Base-by-base conservation (phyloP, 352 stramenopile species). In the Phytophthora pinifolia region DNA sequence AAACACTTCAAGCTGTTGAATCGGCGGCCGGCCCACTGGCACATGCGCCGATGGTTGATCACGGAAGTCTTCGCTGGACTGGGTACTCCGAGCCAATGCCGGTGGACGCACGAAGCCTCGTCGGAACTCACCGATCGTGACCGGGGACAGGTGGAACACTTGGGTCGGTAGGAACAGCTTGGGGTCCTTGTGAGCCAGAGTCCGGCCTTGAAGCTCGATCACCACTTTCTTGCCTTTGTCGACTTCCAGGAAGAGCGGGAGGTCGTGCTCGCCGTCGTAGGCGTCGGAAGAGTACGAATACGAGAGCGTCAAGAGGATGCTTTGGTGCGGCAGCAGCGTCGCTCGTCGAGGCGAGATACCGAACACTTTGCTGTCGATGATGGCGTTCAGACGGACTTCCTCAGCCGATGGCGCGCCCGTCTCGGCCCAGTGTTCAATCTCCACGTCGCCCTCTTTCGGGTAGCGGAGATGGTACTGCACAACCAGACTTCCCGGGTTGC, bases 351-450 rank as follows among this genome's bases (percentile, higher is more conserved):
- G 76, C 4, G 67, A 62, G 30, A 94, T 79, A 7, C 36, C 50
- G 32, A 91, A 93, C 4, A 92, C 62, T 45, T 88, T 79, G 50
- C 77, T 86, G 54, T 96, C 83, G 44, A 95, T 84, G 45, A 94
- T 93, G 15, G 73, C 74, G 44, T 91, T 87, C 18, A 82, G 73
- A 9, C 79, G 78, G 39, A 92, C 43, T 47, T 92, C 74, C 17
- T 90, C 76, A 22, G 75, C 74, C 6, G 86, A 96, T 13, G 92
- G 91, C 20, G 92, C 85, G 15, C 85, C 79, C 4, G 88, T 90
- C 46, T 97, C 90, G 17, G 88, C 90, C 94, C 94, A 98, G 29
- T 91, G 88, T 45, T 98, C 92, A 20, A 98, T 88, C 59, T 98
- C 92, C 9, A 98, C 83, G 31, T 95, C 85, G 9, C 81, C 84